Conservation (phyloP, 805 yeast species). For the Diddensiella caesifluorescens region DNA sequence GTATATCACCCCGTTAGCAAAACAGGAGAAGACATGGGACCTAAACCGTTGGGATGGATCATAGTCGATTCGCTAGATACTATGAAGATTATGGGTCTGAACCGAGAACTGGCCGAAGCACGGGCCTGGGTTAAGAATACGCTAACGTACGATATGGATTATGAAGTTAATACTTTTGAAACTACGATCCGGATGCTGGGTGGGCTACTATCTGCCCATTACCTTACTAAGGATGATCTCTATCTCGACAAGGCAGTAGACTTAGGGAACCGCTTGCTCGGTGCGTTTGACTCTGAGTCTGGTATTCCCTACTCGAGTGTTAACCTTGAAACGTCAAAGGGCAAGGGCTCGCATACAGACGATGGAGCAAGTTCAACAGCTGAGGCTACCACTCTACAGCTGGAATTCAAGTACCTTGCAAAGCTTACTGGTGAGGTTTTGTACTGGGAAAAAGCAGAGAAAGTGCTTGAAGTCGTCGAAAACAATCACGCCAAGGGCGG, state of each 20-base stretch:
- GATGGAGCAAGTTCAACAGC: constrained; percentile 84
- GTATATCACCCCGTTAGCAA: constrained; percentile 65
- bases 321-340: constrained; percentile 60
- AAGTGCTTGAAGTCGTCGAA: constrained; percentile 66
- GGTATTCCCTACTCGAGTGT: constrained; percentile 80
- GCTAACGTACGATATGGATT: constrained; percentile 64
- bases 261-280: constrained; percentile 65
- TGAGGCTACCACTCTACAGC: constrained; percentile 79
- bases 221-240: constrained; percentile 61
- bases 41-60: constrained; percentile 85
- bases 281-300: constrained; percentile 58
- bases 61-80: constrained; percentile 86
- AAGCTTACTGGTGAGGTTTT: constrained; percentile 70
- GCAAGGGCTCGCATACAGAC: constrained; percentile 56
- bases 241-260: constrained; percentile 74
- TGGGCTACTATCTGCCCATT: constrained; percentile 79
- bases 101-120: constrained; percentile 58
- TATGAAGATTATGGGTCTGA: constrained; percentile 63
- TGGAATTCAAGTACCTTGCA: constrained; percentile 80
- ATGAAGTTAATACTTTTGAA: constrained; percentile 78
- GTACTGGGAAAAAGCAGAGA: constrained; percentile 77
- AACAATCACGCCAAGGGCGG: constrained; percentile 62
- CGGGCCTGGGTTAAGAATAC: constrained; percentile 69
- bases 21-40: constrained; percentile 67
- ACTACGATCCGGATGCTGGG: constrained; percentile 95